Evolutionary conservation across 2,329 filamentous ascomycete species (phyloP), one percentile per base, ranked within the genome.

Genomic region (Phaeosphaeria sp.): DNA sequence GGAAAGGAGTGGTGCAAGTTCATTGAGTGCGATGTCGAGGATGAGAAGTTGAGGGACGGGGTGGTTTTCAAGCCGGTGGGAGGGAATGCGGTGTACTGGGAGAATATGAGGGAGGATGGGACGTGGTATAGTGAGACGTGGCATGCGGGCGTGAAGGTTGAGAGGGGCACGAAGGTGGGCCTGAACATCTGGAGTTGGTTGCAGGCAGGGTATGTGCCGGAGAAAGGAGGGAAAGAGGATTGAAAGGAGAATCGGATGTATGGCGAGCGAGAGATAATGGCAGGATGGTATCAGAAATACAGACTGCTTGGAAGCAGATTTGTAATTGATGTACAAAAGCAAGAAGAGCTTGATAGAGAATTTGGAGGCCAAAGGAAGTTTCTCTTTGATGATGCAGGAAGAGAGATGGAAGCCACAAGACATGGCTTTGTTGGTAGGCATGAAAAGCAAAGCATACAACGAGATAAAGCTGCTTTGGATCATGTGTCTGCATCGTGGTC

Each of bases 161-260:
- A 74, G 49, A 78, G 73, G 42, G 86, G 86, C 2, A 79, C 75
- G 39, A 88, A 89, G 77, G 80, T 88, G 55, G 86, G 86, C 0
- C 72, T 88, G 74, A 88, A 89, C 74, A 86, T 89, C 59, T 89
- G 86, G 86, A 87, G 83, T 73, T 88, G 85, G 85, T 84, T 82
- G 71, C 83, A 86, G 73, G 67, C 73, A 18, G 70, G 68, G 5
- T 72, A 66, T 57, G 62, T 68, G 42, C 65, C 67, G 15, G 21
- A 27, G 20, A 43, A 49, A 18, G 60, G 60, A 39, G 33, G 22
- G 48, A 49, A 40, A 6, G 36, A 43, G 40, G 40, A 18, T 18
- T 40, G 25, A n/a, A 15, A 45, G 24, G 43, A 45, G 11, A 21
- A 45, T n/a, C n/a, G n/a, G n/a, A n/a, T n/a, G n/a, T n/a, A n/a